Percentiles rank a stretch among this genome's conserved stretches.
phyloP scores from a whole-genome alignment of 2,329 filamentous ascomycete genomes.

The Chalaropsis ovoidea region DNA sequence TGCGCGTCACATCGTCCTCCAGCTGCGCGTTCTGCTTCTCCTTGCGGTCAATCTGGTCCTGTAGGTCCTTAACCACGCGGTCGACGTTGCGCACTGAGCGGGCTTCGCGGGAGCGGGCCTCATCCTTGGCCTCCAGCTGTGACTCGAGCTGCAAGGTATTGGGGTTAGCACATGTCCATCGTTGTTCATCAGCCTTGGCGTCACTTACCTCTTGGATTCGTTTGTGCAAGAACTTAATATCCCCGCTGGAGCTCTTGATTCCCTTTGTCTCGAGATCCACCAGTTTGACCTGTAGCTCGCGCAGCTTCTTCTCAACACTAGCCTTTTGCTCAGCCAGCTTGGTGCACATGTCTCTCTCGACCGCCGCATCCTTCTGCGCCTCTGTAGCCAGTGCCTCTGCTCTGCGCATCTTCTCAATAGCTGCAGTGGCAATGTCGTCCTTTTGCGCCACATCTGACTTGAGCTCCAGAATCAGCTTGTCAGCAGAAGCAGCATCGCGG shows the following conservation, averaged over 20 bases:
- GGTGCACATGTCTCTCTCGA: slow-evolving; percentile 71
- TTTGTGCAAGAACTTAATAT: slow-evolving; percentile 89
- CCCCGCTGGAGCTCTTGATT: slow-evolving; percentile 86
- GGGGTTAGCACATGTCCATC: slow-evolving; percentile 28
- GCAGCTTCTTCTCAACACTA: slow-evolving; percentile 75
- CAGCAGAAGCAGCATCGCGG: slow-evolving; percentile 77
- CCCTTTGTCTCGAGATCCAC: slow-evolving; percentile 96
- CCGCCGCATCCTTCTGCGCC: slow-evolving; percentile 83
- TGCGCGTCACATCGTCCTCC: slow-evolving; percentile 70
- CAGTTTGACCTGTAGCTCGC: slow-evolving; percentile 78
- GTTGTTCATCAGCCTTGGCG: not conserved
- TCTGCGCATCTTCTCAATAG: slow-evolving; percentile 92
- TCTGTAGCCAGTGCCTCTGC: slow-evolving; percentile 80
- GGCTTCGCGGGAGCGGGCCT: slow-evolving; percentile 66
- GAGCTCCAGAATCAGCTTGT: slow-evolving; percentile 80
- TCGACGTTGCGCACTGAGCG: slow-evolving; percentile 87
- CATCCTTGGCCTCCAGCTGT: slow-evolving; percentile 74
- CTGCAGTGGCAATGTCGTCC: slow-evolving; percentile 82
- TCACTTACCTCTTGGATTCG: slow-evolving; percentile 80
- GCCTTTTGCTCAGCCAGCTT: slow-evolving; percentile 85
- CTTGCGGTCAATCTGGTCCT: slow-evolving; percentile 82
- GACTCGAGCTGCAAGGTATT: slow-evolving; percentile 59
- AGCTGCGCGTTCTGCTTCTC: slow-evolving; percentile 78
- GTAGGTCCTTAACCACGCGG: slow-evolving; percentile 84
- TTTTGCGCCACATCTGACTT: slow-evolving; percentile 84